A percentile compares a stretch with the other conserved stretches of the same genome.
Evolutionary conservation across 192 early-diverging fungal species (phyloP).

Genomic region (Coemansia sp.): DNA sequence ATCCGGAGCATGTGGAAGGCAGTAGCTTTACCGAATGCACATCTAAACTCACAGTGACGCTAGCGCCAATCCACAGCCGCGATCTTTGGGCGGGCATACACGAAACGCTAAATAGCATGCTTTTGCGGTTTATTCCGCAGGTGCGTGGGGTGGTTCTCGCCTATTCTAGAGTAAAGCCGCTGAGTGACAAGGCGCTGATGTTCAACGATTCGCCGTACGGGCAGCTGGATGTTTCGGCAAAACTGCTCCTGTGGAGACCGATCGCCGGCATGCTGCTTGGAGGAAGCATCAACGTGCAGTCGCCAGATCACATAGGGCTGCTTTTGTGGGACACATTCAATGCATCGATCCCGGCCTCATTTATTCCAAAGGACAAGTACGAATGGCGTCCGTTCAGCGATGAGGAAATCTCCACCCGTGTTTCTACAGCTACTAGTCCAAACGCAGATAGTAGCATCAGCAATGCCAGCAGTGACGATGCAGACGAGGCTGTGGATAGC

Average conservation of each 20-base stretch:
- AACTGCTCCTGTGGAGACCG: constrained; percentile 79
- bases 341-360: constrained; percentile 85
- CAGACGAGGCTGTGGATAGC: constrained; percentile 11
- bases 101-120: constrained; percentile 55
- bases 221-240: constrained; percentile 71
- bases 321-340: constrained; percentile 94
- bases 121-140: constrained; percentile 76
- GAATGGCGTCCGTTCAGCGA: constrained; percentile 63
- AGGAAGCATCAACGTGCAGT: constrained; percentile 82
- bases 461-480: constrained; percentile 26
- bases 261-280: constrained; percentile 55
- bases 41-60: constrained; percentile 37
- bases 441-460: constrained; percentile 11
- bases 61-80: constrained; percentile 41
- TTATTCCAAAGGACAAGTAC: constrained; percentile 75
- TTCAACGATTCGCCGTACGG: constrained; percentile 81
- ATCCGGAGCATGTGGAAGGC: constrained; percentile 20
- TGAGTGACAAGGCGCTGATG: constrained; percentile 64
- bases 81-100: constrained; percentile 42
- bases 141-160: constrained; percentile 84
- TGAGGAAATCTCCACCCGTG: constrained; percentile 40
- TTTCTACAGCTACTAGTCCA: background rate
- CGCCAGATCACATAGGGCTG: constrained; percentile 90
- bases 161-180: constrained; percentile 68
- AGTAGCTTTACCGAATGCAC: constrained; percentile 51